Base-by-base conservation (phyloP, 768 basidiomycete genomes). In the Amyloporia xantha region DNA sequence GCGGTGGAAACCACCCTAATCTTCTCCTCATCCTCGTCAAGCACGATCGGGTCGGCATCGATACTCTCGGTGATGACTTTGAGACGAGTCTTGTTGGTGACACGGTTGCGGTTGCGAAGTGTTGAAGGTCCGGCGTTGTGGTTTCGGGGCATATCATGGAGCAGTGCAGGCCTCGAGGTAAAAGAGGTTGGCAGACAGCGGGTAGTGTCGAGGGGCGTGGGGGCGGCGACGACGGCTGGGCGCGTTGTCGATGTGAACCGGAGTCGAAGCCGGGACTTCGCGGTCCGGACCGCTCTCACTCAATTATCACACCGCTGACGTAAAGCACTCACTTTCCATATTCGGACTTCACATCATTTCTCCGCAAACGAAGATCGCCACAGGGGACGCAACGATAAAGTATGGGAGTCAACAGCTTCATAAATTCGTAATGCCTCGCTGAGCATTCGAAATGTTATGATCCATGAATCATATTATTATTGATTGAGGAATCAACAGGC, bases 81-180 rank as follows among this genome's bases (percentile, higher is more conserved):
- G 63, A 92, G 86, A 53, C 88, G 82, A 60, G 86, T 89, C 76
- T 92, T 92, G 74, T 91, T 90, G 66, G 87, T 92, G 71, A 92
- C 84, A 66, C 88, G 83, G 71, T 89, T 90, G 69, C 88, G 84
- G 64, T 89, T 89, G 68, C 89, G 71, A 71, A 86, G 84, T 57
- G 85, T 79, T 52, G 86, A 83, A 59, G 84, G 78, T 69, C 79
- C 82, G 72, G 83, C 68, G 69, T 79, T 80, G 61, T 80, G 82
- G 69, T 81, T 83, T 63, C 86, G 86, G 78, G 86, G 86, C 86
- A 89, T 89, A 67, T 84, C 84, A 88, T 87, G 83, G 82, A 83
- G 73, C 65, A 60, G 57, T 53, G 65, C 70, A 71, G 64, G 68
- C 64, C 67, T 58, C 53, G 54, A 59, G 61, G 57, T 60, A 55